phyloP scores from a whole-genome alignment of 2,329 filamentous ascomycete species.

The Clonostachys rhizophaga region DNA sequence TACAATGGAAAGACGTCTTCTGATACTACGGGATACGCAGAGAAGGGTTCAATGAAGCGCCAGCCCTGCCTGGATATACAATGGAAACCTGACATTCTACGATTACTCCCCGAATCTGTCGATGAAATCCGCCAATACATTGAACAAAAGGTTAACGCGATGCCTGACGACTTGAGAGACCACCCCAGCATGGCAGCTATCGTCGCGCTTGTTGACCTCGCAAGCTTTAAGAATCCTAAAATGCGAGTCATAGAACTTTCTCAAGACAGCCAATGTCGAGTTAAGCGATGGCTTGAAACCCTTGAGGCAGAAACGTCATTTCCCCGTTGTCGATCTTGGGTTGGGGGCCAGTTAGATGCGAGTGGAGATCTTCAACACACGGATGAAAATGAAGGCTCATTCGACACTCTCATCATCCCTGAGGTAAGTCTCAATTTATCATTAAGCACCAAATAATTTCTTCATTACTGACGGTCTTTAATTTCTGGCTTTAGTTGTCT shows the following conservation, averaged over 20 bases:
- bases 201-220: background rate
- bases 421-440: background rate
- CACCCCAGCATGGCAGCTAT: background rate
- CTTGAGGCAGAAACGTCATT: conserved; percentile 1
- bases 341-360: background rate
- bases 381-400: background rate
- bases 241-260: conserved; percentile 3
- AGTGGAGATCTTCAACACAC: background rate
- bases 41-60: background rate
- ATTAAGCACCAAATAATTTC: no score
- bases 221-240: conserved; percentile 2
- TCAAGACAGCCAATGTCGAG: background rate
- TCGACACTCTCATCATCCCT: background rate
- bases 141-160: background rate
- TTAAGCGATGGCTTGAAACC: background rate
- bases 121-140: background rate
- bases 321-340: conserved; percentile 1
- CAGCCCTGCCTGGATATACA: background rate
- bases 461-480: no score
- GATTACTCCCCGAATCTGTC: background rate
- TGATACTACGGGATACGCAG: no score
- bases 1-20: background rate
- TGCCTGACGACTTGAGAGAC: background rate
- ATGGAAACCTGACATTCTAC: conserved; percentile 8
- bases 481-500: no score